Evolutionary conservation across 139 green algal genomes (phyloP).

Genomic region (Penium margaritaceum): DNA sequence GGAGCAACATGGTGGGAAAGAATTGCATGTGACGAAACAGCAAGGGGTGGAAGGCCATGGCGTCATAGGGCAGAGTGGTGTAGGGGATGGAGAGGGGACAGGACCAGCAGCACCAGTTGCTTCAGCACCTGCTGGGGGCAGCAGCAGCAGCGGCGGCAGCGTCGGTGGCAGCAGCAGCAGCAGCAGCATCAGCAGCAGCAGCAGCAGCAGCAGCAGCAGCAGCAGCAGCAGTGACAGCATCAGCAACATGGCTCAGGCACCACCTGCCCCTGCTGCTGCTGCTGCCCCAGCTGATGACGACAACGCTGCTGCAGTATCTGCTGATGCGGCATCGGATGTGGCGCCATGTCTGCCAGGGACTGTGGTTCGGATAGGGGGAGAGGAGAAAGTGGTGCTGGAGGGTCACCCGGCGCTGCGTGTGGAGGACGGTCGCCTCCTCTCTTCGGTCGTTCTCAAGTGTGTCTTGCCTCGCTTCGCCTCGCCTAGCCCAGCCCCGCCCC

Average conservation of each 20-base stretch:
- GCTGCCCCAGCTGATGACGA: not conserved
- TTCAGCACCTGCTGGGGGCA: not conserved
- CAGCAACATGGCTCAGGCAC: not conserved
- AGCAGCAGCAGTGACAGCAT: not conserved
- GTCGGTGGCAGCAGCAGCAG: not conserved
- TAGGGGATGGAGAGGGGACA: not conserved
- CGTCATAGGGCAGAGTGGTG: not conserved
- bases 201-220: not conserved
- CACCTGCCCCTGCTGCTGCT: not conserved
- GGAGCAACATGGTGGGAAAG: not conserved
- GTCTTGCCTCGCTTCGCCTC: not conserved
- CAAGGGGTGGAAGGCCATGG: not conserved
- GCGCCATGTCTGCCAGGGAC: too few relatives aligned
- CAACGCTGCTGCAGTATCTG: not conserved
- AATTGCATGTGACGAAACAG: not conserved
- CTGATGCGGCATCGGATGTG: too few relatives aligned
- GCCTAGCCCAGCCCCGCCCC: not conserved
- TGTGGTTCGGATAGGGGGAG: slow-evolving; percentile 2
- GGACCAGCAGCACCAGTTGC: not conserved
- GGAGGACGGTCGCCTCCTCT: slow-evolving; percentile 30
- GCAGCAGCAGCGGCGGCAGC: not conserved
- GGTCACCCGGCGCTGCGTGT: slow-evolving; percentile 39
- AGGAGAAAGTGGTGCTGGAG: not conserved
- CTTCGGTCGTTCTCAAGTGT: slow-evolving; percentile 37
- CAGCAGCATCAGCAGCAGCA: not conserved